Base-by-base conservation (phyloP, 2,329 filamentous ascomycete species). In the Exophiala sideris region DNA sequence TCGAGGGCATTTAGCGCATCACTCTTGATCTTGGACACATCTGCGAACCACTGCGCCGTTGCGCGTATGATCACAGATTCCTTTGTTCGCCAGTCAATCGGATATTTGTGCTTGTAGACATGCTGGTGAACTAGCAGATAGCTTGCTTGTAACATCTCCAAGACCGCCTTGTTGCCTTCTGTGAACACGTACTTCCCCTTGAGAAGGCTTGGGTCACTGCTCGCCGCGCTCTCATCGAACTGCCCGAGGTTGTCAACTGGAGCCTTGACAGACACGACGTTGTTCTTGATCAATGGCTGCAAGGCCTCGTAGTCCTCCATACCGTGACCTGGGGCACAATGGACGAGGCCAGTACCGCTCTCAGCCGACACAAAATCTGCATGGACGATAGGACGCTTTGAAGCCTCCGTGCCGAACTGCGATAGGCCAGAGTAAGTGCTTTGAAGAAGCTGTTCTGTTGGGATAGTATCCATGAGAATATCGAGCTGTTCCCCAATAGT, bases 51-150 rank as follows among this genome's bases (percentile, higher is more conserved):
- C 72, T 99, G 94, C 35, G 91, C 89, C 0, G 95, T 99, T 3
- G 94, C 92, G 61, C 94, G 79, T 33, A 95, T 83, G 56, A 99
- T 90, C 46, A 99, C 86, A 1, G 94, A 94, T 62, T 88, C 80
- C 71, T 97, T 99, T 0, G 92, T 95, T 50, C 94, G 82, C 94
- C 94, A 99, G 72, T 99, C 94, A 63, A 97, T 96, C 0, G 94
- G 94, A 68, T 97, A 97, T 70, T 96, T 97, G 76, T 99, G 94
- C 48, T 79, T 79, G 67, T 92, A 87, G 52, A 78, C 78, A 62
- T 95, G 87, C 3, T 80, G 81, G 36, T 80, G 79, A 38, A 96
- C 73, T 3, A 97, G 80, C n/a, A 76, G 68, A 16, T 66, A 67
- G 56, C 84, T 75, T 0, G 79, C 74, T 21, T 77, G 73, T 2